Evolutionary conservation across 495 filamentous ascomycete species (phyloP).

Genomic region (Penicillium antarcticum): DNA sequence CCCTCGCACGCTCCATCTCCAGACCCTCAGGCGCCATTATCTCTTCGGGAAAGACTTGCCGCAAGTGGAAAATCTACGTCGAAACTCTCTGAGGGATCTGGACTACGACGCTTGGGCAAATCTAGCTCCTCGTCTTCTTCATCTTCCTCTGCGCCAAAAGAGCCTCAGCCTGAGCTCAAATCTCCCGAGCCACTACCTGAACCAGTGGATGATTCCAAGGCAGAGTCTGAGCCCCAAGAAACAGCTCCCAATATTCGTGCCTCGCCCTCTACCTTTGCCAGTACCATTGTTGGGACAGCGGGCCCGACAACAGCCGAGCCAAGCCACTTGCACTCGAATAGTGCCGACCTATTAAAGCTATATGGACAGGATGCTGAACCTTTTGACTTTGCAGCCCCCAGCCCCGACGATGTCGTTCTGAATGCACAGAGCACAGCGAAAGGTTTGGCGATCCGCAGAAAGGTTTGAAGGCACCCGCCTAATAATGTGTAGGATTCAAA

Average conservation of each 20-base stretch:
- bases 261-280: conserved; percentile 66
- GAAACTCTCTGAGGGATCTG: conserved; percentile 27
- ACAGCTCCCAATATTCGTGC: conserved; percentile 30
- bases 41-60: conserved; percentile 38
- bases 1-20: too few species aligned
- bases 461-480: conserved; percentile 34
- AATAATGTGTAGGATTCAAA: conserved; percentile 47
- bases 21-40: conserved; percentile 26
- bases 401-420: conserved; percentile 87
- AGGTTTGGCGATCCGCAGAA: conserved; percentile 65
- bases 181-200: conserved; percentile 1
- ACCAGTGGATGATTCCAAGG: neutral
- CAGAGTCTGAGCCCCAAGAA: conserved; percentile 12
- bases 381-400: conserved; percentile 80
- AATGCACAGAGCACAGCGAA: conserved; percentile 77
- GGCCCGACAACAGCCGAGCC: conserved; percentile 32
- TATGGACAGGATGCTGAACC: conserved; percentile 47
- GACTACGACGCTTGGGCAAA: conserved; percentile 21
- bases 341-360: conserved; percentile 52
- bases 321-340: conserved; percentile 35
- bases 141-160: conserved; percentile 14
- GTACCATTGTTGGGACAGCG: conserved; percentile 55
- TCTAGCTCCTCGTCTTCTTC: conserved; percentile 14
- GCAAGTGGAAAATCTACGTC: conserved; percentile 22
- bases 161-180: conserved; percentile 15